Conservation (phyloP, 208 protist species). For the Tritrichomonas musculus region DNA sequence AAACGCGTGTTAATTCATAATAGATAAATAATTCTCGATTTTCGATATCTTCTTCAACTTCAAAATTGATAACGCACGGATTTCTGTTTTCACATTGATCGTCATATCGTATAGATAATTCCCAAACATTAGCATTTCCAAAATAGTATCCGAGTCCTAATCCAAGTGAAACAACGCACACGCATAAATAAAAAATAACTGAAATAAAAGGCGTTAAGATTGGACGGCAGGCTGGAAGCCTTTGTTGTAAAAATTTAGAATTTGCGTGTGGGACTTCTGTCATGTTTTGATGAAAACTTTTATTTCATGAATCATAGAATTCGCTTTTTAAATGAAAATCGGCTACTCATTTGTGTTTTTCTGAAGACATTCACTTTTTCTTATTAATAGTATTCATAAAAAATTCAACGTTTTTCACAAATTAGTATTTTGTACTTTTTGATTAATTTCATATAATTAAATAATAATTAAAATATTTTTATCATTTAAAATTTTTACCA, state of each 20-base stretch:
- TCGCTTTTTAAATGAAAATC: too few relatives aligned
- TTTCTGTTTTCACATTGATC: not conserved
- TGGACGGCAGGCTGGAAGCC: not conserved
- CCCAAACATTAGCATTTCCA: not conserved
- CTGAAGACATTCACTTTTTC: too few relatives aligned
- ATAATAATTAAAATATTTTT: too few relatives aligned
- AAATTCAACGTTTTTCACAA: too few relatives aligned
- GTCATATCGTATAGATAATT: not conserved
- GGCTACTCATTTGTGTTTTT: too few relatives aligned
- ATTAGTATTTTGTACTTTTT: too few relatives aligned
- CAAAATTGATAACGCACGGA: not conserved
- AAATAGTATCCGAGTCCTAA: not conserved
- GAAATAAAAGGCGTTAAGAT: not conserved
- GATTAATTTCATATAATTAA: too few relatives aligned
- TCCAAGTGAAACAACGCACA: not conserved
- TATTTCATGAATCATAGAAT: too few relatives aligned
- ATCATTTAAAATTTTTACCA: too few relatives aligned
- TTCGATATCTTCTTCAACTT: not conserved
- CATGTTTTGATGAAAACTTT: too few relatives aligned
- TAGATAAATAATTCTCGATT: not conserved
- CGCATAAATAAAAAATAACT: not conserved
- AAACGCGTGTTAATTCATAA: not conserved
- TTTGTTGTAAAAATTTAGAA: not conserved
- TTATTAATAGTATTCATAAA: too few relatives aligned
- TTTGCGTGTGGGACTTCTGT: not conserved